Conservation (phyloP, 352 stramenopile genomes). For the Phytophthora palmivora region DNA sequence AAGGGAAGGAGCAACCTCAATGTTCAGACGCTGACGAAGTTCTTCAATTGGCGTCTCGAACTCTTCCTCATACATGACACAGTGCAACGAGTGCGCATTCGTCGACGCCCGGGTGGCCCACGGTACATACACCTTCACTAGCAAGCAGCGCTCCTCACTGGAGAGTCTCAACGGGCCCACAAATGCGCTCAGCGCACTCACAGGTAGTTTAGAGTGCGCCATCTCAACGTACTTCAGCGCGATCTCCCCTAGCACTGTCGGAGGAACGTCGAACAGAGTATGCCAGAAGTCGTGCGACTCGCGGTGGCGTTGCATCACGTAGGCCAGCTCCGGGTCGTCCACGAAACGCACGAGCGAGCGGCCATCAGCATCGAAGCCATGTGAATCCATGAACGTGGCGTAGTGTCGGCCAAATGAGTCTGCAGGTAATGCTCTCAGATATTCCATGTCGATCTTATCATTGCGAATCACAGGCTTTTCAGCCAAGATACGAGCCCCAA, state of each 20-base stretch:
- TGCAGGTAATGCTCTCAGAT: constrained; percentile 68
- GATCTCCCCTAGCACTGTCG: constrained; percentile 96
- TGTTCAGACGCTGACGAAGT: constrained; percentile 74
- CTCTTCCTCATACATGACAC: constrained; percentile 96
- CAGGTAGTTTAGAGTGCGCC: constrained; percentile 95
- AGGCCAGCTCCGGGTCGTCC: constrained; percentile 95
- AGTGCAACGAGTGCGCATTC: constrained; percentile 87
- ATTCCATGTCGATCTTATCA: constrained; percentile 74
- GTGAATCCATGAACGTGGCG: constrained; percentile 89
- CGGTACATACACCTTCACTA: constrained; percentile 92
- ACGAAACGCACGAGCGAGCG: constrained; percentile 88
- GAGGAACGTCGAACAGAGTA: constrained; percentile 93
- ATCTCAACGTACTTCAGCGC: constrained; percentile 98
- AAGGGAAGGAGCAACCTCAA: constrained; percentile 54
- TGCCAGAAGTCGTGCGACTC: constrained; percentile 98
- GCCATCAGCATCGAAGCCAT: constrained; percentile 93
- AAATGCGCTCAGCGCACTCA: constrained; percentile 93
- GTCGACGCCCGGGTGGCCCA: constrained; percentile 90
- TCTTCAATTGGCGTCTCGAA: constrained; percentile 92
- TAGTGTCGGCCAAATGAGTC: constrained; percentile 93
- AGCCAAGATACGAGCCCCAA: constrained; percentile 88
- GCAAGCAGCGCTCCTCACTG: constrained; percentile 72
- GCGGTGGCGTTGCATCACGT: constrained; percentile 96
- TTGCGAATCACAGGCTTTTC: constrained; percentile 89
- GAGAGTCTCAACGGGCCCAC: constrained; percentile 89